Percentiles rank a stretch among this genome's conserved stretches.
Evolutionary conservation across 768 basidiomycete genomes (phyloP).

Genomic region (Tephrocybe sp.): DNA sequence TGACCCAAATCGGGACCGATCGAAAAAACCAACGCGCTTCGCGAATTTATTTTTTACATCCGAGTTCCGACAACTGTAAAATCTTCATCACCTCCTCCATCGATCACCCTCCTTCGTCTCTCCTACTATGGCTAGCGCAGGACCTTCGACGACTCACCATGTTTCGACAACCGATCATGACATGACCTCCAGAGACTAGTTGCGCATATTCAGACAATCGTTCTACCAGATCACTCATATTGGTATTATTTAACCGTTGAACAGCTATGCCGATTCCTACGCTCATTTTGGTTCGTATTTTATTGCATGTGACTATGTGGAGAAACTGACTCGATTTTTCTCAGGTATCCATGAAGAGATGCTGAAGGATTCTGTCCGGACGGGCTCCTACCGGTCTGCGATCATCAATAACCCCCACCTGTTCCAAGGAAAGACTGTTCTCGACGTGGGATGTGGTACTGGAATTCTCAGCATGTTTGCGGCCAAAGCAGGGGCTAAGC

Average conservation of each 20-base stretch:
- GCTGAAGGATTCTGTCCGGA: slow-evolving; percentile 96
- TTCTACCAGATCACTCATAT: slow-evolving; percentile 33
- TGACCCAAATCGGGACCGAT: slow-evolving; percentile 4
- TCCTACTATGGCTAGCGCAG: slow-evolving; percentile 25
- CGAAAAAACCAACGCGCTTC: slow-evolving; percentile 4
- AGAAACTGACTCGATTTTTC: slow-evolving; percentile 2
- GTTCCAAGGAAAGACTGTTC: slow-evolving; percentile 95
- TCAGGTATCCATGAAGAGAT: slow-evolving; percentile 98
- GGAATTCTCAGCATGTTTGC: slow-evolving; percentile 99
- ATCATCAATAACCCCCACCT: slow-evolving; percentile 94
- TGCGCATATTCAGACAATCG: slow-evolving; percentile 41
- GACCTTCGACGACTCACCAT: slow-evolving; percentile 28
- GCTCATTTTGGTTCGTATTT: slow-evolving; percentile 80
- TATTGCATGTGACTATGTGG: neutral
- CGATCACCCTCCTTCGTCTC: slow-evolving; percentile 14
- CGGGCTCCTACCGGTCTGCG: slow-evolving; percentile 90
- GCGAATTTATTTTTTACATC: slow-evolving; percentile 17
- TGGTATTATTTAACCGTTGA: slow-evolving; percentile 30
- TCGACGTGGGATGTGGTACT: slow-evolving; percentile 98
- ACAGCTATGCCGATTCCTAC: slow-evolving; percentile 93
- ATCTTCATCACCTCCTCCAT: slow-evolving; percentile 18
- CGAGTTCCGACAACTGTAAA: slow-evolving; percentile 19
- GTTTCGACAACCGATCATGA: slow-evolving; percentile 30
- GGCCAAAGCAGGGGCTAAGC: slow-evolving; percentile 91
- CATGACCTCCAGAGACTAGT: slow-evolving; percentile 92